These are phyloP conservation scores for Oehlia diaphana DNA, from an alignment of 192 early-diverging fungal species.

Conservation along the genomic window DNA sequence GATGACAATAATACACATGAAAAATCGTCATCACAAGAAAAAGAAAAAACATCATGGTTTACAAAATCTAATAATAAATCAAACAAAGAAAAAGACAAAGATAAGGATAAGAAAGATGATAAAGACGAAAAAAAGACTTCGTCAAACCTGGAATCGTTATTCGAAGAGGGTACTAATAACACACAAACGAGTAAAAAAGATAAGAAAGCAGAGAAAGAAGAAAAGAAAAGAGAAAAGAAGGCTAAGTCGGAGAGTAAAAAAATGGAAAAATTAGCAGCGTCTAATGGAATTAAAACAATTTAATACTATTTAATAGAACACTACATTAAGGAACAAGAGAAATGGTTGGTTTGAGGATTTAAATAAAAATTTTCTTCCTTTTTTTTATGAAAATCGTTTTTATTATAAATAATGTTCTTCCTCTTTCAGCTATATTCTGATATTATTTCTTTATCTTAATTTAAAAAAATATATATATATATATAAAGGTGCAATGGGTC, in stretches of 20 bases:
- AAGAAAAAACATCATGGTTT: slow-evolving; percentile 6
- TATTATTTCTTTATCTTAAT: background rate
- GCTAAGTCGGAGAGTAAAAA: background rate
- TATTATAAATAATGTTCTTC: background rate
- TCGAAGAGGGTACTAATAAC: background rate
- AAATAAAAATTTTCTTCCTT: background rate
- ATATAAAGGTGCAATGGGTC: background rate
- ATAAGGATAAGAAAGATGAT: slow-evolving; percentile 22
- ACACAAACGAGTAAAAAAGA: slow-evolving; percentile 21
- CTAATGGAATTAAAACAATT: background rate
- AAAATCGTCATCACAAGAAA: background rate
- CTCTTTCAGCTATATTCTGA: background rate
- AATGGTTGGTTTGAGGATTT: background rate
- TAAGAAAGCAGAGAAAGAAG: slow-evolving; percentile 25
- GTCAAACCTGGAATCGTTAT: background rate
- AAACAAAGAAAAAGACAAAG: background rate
- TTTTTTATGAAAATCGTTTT: background rate
- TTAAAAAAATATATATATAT: background rate
- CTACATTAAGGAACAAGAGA: no score
- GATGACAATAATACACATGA: slow-evolving; percentile 22
- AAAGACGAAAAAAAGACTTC: slow-evolving; percentile 12
- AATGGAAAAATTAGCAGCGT: background rate
- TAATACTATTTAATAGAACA: no score
- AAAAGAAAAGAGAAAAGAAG: background rate
- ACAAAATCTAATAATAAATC: slow-evolving; percentile 1